Percentiles rank a stretch among this genome's conserved stretches.
Conservation (phyloP, 169 alveolate species). For the Cyclospora cayetanensis region DNA sequence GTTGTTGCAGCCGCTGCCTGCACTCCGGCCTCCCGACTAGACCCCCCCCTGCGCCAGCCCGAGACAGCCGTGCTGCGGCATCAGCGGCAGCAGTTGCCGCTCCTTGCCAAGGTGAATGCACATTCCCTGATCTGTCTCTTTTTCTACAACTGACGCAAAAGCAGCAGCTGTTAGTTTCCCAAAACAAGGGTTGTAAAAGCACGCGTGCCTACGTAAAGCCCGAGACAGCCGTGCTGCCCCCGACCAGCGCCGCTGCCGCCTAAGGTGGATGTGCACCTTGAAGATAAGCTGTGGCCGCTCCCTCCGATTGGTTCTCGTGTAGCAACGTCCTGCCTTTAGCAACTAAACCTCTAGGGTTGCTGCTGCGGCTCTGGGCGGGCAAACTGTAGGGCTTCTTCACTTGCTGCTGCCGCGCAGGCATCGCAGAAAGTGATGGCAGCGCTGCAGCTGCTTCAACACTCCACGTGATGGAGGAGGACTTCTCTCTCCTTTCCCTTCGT, state of each 20-base stretch:
- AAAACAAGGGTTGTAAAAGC: background rate
- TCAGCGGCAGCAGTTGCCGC: background rate
- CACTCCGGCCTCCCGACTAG: background rate
- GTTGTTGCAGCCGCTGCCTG: background rate
- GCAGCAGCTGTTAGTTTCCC: background rate
- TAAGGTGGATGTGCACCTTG: background rate
- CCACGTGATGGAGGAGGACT: too few species aligned
- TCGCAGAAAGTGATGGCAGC: too few species aligned
- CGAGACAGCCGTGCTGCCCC: conserved; percentile 8
- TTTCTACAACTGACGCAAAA: background rate
- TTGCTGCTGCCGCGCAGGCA: too few species aligned
- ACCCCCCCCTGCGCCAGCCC: conserved; percentile 11
- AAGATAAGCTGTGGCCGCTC: background rate
- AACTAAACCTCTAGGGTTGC: too few species aligned
- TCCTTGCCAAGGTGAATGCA: background rate
- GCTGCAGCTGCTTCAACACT: too few species aligned
- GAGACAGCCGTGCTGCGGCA: background rate
- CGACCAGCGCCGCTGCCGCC: background rate
- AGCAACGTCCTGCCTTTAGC: background rate
- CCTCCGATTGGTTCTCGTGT: background rate
- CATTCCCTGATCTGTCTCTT: background rate
- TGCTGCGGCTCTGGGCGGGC: too few species aligned
- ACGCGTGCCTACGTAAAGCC: background rate
- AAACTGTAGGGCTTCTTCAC: too few species aligned
- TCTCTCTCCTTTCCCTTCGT: too few species aligned